Evolutionary conservation across 768 basidiomycete species (phyloP), one percentile per base, ranked within the genome.

Genomic region (Daedaleopsis sinensis): DNA sequence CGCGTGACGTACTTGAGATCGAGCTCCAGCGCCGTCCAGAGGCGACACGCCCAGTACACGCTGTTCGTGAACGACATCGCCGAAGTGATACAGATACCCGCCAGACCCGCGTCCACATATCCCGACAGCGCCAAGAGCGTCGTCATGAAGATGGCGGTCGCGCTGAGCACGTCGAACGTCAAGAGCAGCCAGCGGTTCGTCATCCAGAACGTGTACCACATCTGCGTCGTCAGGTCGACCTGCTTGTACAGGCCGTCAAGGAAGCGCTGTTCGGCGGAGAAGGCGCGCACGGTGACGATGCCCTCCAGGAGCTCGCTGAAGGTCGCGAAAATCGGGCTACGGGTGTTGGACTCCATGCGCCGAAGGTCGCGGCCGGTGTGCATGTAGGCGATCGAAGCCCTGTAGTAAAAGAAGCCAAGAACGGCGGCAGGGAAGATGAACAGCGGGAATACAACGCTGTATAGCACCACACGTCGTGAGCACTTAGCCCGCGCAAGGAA

Each of bases 121-220:
- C 79, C 86, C 1, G 87, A 80, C 23, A 96, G 81, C 0, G 92
- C 84, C 66, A 96, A 87, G 38, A 95, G 65, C 1, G 87, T 90
- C 0, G 93, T 94, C 19, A 86, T 77, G 24, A 94, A 77, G 9
- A 94, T 89, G 1, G 88, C 84, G 19, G 88, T 58, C 32, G 84
- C 90, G 32, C 93, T 92, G 11, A 96, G 82, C 1, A 78, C 65
- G 72, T 97, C 94, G 70, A 94, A 96, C 63, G 91, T 87, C 58
- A 96, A 73, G 38, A 95, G 75, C 2, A 96, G 79, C 92, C 90
- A 94, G 52, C 93, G 79, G 66, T 92, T 94, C 10, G 86, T 88
- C 92, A 94, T 93, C 93, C 93, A 94, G 74, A 90, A 90, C 15
- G 77, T 82, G 70, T 93, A 91, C 89, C 88, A 91, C 89, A 91